Base-by-base conservation (phyloP, 139 green algal species). In the Chlamydomonas eustigma region DNA sequence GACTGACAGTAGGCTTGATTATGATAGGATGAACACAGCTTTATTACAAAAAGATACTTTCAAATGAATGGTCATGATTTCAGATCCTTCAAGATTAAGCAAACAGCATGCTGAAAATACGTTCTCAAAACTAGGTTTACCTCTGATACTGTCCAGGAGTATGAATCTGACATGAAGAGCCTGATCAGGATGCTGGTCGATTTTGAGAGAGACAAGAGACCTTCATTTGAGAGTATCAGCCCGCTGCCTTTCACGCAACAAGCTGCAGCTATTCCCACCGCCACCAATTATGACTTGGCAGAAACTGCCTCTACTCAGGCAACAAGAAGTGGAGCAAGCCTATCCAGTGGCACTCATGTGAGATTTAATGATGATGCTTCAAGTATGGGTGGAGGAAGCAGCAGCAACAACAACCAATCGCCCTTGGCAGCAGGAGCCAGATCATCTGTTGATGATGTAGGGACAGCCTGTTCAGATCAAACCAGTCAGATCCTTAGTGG, bases 141-240 rank as follows among this genome's bases (percentile, higher is more conserved):
- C 39, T 63, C 18, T 63, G 34, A 32, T 35, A 72, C 65, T 5
- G 8, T 37, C 18, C 70, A 79, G 0, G 92, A 96, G 50, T 96
- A 92, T 71, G 83, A 92, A 52, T 78, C 83, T 3, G 89, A 92
- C 68, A 85, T 87, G 44, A 76, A 86, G 36, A 90, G 85, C 24
- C 84, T 94, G 76, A 37, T 87, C 76, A 84, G 93, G 64, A 97
- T 95, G 88, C 92, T 98, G 18, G 64, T 76, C 5, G 88, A 93
- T 32, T 97, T 97, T 51, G 65, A 92, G 70, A 36, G n/a, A 8
- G 91, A 93, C 80, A 76, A 73, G 33, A 28, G 51, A 24, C 8
- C 36, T 37, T 4, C 35, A 24, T 37, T 5, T 32, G 68, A 3
- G 3, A 25, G 22, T 37, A 38, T n/a, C 33, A 8, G 65, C 18